Evolutionary conservation across 495 filamentous ascomycete genomes (phyloP).

Genomic region (Lophiotrema nucula): DNA sequence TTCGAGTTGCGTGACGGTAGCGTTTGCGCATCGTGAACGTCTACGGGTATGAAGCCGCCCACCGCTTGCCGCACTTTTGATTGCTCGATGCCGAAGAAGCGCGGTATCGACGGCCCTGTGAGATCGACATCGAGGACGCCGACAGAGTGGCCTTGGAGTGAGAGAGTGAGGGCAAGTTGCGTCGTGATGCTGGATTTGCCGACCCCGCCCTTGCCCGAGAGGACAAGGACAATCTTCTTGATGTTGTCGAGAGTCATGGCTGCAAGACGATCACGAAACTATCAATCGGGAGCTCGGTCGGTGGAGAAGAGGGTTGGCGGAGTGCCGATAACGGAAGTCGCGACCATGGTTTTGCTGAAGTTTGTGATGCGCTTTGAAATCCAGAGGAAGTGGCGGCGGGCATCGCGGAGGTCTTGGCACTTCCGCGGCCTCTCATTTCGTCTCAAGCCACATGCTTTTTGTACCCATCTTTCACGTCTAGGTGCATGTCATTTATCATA

Average conservation of each 20-base stretch:
- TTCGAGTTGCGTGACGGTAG: slow-evolving; percentile 17
- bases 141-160: slow-evolving; percentile 77
- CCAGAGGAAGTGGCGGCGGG: slow-evolving; percentile 10
- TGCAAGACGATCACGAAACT: background rate
- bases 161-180: slow-evolving; percentile 88
- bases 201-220: slow-evolving; percentile 96
- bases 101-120: slow-evolving; percentile 93
- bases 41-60: slow-evolving; percentile 84
- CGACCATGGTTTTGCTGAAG: slow-evolving; percentile 2
- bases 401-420: background rate
- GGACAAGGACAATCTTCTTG: slow-evolving; percentile 55
- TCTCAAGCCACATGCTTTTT: too few species aligned
- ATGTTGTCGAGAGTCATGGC: slow-evolving; percentile 45
- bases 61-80: slow-evolving; percentile 87
- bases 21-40: slow-evolving; percentile 61
- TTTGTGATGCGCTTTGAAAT: slow-evolving; percentile 21
- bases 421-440: background rate
- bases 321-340: background rate
- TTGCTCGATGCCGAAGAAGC: slow-evolving; percentile 84
- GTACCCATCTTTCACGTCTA: too few species aligned
- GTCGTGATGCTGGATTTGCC: slow-evolving; percentile 97
- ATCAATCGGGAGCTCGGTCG: background rate
- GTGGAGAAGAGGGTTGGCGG: background rate
- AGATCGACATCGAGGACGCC: slow-evolving; percentile 96
- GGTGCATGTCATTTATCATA: too few species aligned